A percentile compares a stretch with the other conserved stretches of the same genome.
Evolutionary conservation across 345 rosid genomes (phyloP).

Genomic region (Rhodomyrtus tomentosa): DNA sequence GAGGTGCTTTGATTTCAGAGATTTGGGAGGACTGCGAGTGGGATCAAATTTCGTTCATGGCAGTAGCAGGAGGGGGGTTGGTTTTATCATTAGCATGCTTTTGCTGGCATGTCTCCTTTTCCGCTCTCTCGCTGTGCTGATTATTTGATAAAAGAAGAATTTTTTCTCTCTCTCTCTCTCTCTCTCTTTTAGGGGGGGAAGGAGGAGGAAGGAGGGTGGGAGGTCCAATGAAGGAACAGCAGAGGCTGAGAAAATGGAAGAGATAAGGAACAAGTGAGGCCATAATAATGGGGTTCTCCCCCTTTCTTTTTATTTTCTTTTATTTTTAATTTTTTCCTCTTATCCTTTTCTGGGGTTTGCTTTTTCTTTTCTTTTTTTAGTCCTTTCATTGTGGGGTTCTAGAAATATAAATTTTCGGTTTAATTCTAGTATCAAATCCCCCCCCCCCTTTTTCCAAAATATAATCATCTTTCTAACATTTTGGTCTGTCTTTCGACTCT

Average conservation of each 20-base stretch:
- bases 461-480: too few relatives aligned
- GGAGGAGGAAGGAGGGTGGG: not conserved
- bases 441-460: too few relatives aligned
- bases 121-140: too few relatives aligned
- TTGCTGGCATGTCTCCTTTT: not conserved
- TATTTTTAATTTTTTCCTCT: not conserved
- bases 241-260: slow-evolving; percentile 10
- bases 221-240: slow-evolving; percentile 14
- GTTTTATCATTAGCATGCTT: not conserved
- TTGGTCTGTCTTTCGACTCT: too few relatives aligned
- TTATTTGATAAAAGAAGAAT: not conserved
- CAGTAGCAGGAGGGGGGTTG: not conserved
- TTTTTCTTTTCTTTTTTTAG: not conserved
- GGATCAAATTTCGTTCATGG: not conserved
- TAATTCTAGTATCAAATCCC: too few relatives aligned
- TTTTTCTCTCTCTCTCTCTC: not conserved
- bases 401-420: not conserved
- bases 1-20: not conserved
- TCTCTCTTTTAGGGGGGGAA: too few relatives aligned
- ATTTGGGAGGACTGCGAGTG: not conserved
- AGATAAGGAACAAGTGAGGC: slow-evolving; percentile 35
- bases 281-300: slow-evolving; percentile 22
- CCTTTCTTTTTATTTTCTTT: not conserved
- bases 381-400: not conserved
- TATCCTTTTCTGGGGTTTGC: not conserved